Evolutionary conservation across 1,139 yeast species (phyloP), one percentile per base, ranked within the genome.

Genomic region (Sugiyamaella sp.): DNA sequence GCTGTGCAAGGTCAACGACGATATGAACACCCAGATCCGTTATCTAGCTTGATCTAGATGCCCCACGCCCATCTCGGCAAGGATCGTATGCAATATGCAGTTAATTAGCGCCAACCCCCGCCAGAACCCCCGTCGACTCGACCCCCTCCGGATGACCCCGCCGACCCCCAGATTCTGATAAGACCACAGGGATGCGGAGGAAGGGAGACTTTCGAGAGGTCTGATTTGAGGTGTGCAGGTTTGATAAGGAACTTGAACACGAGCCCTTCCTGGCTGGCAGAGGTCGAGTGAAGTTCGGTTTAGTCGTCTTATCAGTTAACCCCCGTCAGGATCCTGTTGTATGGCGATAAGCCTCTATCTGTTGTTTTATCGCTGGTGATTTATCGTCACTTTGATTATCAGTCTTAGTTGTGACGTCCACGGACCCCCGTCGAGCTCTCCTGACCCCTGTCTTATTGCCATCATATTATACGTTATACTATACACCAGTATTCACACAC

Each of bases 11-110:
- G 19, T 20, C 24, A 16, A 20, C 42, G 42, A 38, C 4, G 37
- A 32, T 32, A 32, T n/a, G 37, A 32, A n/a, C n/a, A 4, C 42
- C n/a, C 24, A 38, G 42, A 38, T 38, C 20, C 21, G 42, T 38
- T 38, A 38, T 38, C 42, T 38, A 38, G 42, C 42, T 38, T 38
- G 25, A 38, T 17, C 14, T 17, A 38, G 42, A 38, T 38, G 42
- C n/a, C 42, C 8, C 21, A 20, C 16, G 16, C 40, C 35, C 35
- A 29, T 14, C 35, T 12, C 4, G 21, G 40, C 16, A 35, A 35
- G 14, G 40, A 35, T 35, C 40, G 40, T 21, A 29, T 29, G 14
- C 14, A n/a, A 14, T 29, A 29, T 29, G 35, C 35, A 29, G 14
- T 29, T 10, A 10, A 29, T 29, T 29, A 29, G 35, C 40, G 42